Evolutionary conservation across 352 stramenopile genomes (phyloP), one percentile per base, ranked within the genome.

Genomic region (Globisporangium echinulatum): DNA sequence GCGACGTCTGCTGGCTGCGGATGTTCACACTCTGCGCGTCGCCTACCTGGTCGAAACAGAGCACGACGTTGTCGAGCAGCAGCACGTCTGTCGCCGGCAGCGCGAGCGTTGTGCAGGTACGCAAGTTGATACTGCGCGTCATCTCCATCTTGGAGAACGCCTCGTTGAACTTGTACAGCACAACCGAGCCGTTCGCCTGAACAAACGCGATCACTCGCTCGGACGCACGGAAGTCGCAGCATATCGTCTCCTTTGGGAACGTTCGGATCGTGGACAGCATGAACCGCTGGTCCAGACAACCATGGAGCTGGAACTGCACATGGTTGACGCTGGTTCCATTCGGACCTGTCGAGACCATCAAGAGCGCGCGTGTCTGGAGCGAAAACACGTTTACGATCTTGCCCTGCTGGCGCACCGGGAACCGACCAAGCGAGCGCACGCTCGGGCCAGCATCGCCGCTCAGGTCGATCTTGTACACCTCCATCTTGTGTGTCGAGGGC

Each of bases 21-120:
- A 74, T 44, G 49, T 79, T 80, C 9, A 85, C 61, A 11, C 70
- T 79, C 49, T 85, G 75, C 5, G 71, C 65, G 3, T 54, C 59
- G 9, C 67, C 65, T 7, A 64, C 54, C 8, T 19, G 37, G 49
- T 81, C 75, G 3, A 54, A 69, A 8, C 70, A 60, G 38, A 72
- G 74, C 2, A 82, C 6, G 0, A 4, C 55, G 59, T 19, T 37
- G n/a, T 67, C 58, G n/a, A 61, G 42, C 15, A 72, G 37, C n/a
- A 67, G 17, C 1, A 67, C 33, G 15, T 53, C 50, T 3, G 8
- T 11, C 9, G 65, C 33, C n/a, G 66, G 58, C 8, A 56, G 7
- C 11, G 33, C 39, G 3, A 72, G 17, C 4, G 62, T 55, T 4
- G 63, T 64, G 33, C 56, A 50, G 4, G 67, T 54, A 19, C 48